A percentile compares a stretch with the other conserved stretches of the same genome.
phyloP scores from a whole-genome alignment of 148 eudicot species.

The Camellia granthamiana region DNA sequence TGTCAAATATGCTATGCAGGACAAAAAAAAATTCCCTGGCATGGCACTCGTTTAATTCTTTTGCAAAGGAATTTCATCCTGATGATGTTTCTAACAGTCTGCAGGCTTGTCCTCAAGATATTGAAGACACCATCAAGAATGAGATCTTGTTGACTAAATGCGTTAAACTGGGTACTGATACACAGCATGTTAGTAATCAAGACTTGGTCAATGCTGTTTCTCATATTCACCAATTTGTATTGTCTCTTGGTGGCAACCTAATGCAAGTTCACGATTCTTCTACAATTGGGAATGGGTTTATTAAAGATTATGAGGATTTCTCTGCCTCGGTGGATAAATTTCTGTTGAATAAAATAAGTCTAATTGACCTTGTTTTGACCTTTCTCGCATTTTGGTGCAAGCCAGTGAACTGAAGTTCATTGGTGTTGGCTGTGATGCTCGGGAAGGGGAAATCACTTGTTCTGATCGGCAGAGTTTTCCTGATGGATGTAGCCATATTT shows the following conservation, averaged over 20 bases:
- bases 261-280: not conserved
- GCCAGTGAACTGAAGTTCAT: not conserved
- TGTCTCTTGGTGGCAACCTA: not conserved
- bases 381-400: conserved; percentile 7
- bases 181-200: not conserved
- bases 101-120: not conserved
- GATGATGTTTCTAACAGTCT: not conserved
- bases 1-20: not conserved
- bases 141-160: not conserved
- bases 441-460: not conserved
- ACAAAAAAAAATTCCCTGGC: not conserved
- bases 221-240: conserved; percentile 10
- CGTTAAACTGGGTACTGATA: not conserved
- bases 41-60: not conserved
- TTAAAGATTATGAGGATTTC: conserved; percentile 14
- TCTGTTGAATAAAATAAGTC: not conserved
- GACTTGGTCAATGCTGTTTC: conserved; percentile 8
- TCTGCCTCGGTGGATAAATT: conserved; percentile 19
- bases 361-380: conserved; percentile 7
- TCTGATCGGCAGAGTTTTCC: not conserved
- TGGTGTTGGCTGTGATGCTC: not conserved
- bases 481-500: not conserved
- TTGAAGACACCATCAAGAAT: not conserved
- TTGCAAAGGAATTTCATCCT: not conserved
- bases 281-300: not conserved